phyloP scores from a whole-genome alignment of 768 basidiomycete genomes.

The Fistulinella prunicolor region DNA sequence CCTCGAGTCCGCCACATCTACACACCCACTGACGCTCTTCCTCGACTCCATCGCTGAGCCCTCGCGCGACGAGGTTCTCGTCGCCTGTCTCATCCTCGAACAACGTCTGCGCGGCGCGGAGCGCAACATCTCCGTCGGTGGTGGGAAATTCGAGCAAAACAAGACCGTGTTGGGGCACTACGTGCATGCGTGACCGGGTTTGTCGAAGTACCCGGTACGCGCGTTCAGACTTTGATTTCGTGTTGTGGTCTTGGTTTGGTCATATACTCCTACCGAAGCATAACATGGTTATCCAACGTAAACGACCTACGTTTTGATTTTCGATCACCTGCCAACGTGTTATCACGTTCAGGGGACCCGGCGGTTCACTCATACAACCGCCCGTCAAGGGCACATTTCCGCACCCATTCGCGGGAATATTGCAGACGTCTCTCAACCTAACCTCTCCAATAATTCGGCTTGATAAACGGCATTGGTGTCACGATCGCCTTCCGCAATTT shows the following conservation, averaged over 20 bases:
- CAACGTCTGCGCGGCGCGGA: slow-evolving; percentile 11
- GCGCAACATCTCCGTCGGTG: slow-evolving; percentile 4
- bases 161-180: slow-evolving; percentile 6
- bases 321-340: neutral
- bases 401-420: no score
- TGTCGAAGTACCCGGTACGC: no score
- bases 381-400: no score
- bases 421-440: no score
- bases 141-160: slow-evolving; percentile 15
- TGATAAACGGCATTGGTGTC: slow-evolving; percentile 85
- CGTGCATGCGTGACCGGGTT: neutral
- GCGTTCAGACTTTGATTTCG: no score
- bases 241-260: no score
- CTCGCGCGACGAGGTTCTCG: slow-evolving; percentile 12
- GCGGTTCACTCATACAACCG: no score
- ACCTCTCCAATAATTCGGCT: slow-evolving; percentile 79
- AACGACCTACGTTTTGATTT: neutral
- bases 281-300: neutral
- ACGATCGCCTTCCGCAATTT: slow-evolving; percentile 74
- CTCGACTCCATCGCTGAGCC: slow-evolving; percentile 6
- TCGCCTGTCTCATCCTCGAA: slow-evolving; percentile 15
- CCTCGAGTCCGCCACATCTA: slow-evolving; percentile 3
- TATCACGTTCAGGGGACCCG: neutral
- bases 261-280: neutral
- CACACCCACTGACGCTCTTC: slow-evolving; percentile 9